These are phyloP conservation scores for Sclerospora graminicola DNA, from an alignment of 352 stramenopile species.

Conservation along the genomic window DNA sequence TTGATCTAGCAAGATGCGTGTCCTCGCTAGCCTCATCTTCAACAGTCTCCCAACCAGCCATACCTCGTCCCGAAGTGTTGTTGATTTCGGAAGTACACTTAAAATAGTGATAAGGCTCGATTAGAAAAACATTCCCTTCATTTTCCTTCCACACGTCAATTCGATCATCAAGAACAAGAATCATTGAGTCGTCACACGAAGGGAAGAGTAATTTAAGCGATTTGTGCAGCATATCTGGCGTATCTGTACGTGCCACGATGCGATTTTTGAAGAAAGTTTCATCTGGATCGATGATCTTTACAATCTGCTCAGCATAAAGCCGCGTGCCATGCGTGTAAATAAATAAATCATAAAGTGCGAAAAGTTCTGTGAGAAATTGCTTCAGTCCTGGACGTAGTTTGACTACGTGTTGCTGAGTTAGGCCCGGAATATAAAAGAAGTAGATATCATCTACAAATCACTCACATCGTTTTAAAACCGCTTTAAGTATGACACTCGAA, in stretches of 20 bases:
- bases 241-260: constrained; percentile 82
- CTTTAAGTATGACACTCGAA: not conserved
- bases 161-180: constrained; percentile 74
- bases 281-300: constrained; percentile 85
- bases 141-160: constrained; percentile 87
- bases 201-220: constrained; percentile 81
- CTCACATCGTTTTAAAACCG: not conserved
- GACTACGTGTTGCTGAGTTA: constrained; percentile 84
- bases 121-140: constrained; percentile 78
- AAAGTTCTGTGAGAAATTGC: constrained; percentile 82
- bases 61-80: constrained; percentile 52
- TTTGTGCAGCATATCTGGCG: constrained; percentile 80
- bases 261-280: constrained; percentile 76
- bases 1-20: constrained; percentile 42
- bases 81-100: constrained; percentile 78
- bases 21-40: constrained; percentile 22
- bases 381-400: constrained; percentile 89
- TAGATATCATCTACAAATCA: constrained; percentile 51
- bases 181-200: constrained; percentile 83
- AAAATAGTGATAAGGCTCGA: constrained; percentile 80
- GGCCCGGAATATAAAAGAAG: constrained; percentile 67
- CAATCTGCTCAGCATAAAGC: constrained; percentile 91
- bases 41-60: constrained; percentile 31
- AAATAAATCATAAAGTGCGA: constrained; percentile 86
- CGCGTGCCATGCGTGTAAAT: constrained; percentile 94